Conservation (phyloP, 148 eudicot genomes). For the Chenopodium formosanum region DNA sequence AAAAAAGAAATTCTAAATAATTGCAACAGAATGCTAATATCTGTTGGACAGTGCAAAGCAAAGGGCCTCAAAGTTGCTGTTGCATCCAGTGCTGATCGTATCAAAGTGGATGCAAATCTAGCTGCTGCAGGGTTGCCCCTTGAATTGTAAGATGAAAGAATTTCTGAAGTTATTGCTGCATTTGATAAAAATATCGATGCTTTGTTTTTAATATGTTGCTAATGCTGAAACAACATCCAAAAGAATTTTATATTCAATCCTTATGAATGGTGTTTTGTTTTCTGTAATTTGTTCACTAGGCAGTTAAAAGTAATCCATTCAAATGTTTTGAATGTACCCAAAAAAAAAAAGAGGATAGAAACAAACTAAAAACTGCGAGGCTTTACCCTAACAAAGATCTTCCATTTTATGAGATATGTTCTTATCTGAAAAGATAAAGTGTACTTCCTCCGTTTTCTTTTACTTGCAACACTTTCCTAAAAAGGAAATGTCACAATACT, state of each 20-base stretch:
- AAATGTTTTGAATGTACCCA: background rate
- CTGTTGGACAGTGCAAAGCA: constrained; percentile 70
- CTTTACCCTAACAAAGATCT: background rate
- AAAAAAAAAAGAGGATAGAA: too few species aligned
- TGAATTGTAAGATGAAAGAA: constrained; percentile 55
- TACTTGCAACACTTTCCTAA: too few species aligned
- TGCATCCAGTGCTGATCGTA: constrained; percentile 97
- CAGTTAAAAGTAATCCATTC: background rate
- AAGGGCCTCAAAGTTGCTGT: constrained; percentile 96
- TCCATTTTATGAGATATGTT: background rate
- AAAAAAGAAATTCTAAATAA: background rate
- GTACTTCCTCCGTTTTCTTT: too few species aligned
- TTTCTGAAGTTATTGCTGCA: background rate
- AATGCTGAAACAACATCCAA: background rate
- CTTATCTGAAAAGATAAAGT: background rate
- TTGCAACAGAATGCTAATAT: constrained; percentile 16
- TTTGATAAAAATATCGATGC: background rate
- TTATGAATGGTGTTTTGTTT: too few species aligned
- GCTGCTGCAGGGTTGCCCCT: constrained; percentile 86
- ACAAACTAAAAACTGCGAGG: background rate
- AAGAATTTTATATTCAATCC: background rate
- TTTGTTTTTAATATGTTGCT: constrained; percentile 2
- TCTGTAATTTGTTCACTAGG: background rate
- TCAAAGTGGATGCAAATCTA: constrained; percentile 94
- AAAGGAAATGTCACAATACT: too few species aligned